Evolutionary conservation across 164 flowering plant species (phyloP).

Genomic region (Chimonanthus salicifolius): DNA sequence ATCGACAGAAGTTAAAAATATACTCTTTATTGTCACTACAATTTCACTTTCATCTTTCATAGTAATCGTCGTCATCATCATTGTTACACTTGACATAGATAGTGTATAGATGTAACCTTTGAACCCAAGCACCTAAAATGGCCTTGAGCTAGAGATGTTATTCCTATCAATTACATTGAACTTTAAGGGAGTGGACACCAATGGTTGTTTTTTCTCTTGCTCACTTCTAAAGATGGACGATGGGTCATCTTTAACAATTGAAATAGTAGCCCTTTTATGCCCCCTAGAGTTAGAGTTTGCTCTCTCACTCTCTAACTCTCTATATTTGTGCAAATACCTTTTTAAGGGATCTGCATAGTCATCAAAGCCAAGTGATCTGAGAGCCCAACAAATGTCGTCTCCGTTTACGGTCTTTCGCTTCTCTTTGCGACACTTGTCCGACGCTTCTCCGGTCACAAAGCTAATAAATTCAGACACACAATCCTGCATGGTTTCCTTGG

Average conservation of each 20-base stretch:
- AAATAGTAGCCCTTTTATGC: neutral
- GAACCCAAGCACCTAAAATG: slow-evolving; percentile 15
- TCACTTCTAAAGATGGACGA: slow-evolving; percentile 10
- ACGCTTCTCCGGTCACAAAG: slow-evolving; percentile 81
- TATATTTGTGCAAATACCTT: slow-evolving; percentile 52
- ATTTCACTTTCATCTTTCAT: neutral
- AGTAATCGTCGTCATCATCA: neutral
- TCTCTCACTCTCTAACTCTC: slow-evolving; percentile 57
- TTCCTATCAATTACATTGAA: slow-evolving; percentile 22
- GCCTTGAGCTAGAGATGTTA: slow-evolving; percentile 24
- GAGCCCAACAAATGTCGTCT: slow-evolving; percentile 70
- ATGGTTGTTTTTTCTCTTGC: slow-evolving; percentile 7
- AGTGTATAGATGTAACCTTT: slow-evolving; percentile 4
- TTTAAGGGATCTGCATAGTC: slow-evolving; percentile 58
- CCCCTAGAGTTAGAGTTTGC: slow-evolving; percentile 30
- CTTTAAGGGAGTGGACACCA: slow-evolving; percentile 1
- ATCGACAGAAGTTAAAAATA: neutral
- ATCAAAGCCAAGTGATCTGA: slow-evolving; percentile 56
- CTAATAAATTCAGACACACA: slow-evolving; percentile 81
- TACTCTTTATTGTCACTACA: neutral
- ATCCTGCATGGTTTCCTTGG: slow-evolving; percentile 80
- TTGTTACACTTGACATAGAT: neutral
- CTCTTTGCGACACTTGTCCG: slow-evolving; percentile 68
- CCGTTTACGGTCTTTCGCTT: slow-evolving; percentile 80
- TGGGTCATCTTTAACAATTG: neutral